A percentile compares a stretch with the other conserved stretches of the same genome.
phyloP scores from a whole-genome alignment of 345 rosid genomes.

The Hirschfeldia incana region DNA sequence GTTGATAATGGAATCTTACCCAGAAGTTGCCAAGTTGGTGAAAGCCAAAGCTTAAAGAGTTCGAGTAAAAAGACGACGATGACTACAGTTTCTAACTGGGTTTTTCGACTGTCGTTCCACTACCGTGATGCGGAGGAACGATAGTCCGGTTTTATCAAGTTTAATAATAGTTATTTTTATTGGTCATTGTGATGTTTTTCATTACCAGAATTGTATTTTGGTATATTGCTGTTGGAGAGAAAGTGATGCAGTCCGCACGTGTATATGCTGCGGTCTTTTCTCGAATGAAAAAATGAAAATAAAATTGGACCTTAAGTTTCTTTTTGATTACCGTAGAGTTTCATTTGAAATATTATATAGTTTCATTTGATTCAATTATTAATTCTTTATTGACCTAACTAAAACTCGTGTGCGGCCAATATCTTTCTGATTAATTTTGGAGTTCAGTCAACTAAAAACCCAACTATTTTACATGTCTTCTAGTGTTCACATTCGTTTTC shows the following conservation, averaged over 20 bases:
- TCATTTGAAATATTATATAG: background rate
- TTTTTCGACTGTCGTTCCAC: conserved; percentile 63
- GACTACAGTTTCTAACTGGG: conserved; percentile 50
- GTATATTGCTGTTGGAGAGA: conserved; percentile 16
- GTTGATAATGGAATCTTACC: conserved; percentile 24
- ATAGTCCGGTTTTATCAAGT: conserved; percentile 14
- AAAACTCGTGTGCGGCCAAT: background rate
- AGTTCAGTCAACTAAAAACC: conserved; percentile 14
- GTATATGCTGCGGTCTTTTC: conserved; percentile 11
- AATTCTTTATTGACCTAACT: conserved; percentile 2
- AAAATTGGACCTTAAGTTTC: background rate
- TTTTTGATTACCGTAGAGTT: background rate
- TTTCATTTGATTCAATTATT: background rate
- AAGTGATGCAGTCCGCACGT: conserved; percentile 12
- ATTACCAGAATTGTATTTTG: conserved; percentile 19
- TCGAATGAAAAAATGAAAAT: conserved; percentile 4
- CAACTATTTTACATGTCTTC: conserved; percentile 1
- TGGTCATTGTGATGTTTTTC: background rate
- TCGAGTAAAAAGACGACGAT: conserved; percentile 37
- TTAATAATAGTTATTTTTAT: background rate
- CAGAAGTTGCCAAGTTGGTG: conserved; percentile 28
- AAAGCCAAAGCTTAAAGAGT: conserved; percentile 38
- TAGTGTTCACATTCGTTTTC: conserved; percentile 8
- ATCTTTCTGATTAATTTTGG: background rate
- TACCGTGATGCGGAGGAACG: conserved; percentile 58